Conservation (phyloP, 192 early-diverging fungal genomes). For the Fimicolochytrium jonesii region DNA sequence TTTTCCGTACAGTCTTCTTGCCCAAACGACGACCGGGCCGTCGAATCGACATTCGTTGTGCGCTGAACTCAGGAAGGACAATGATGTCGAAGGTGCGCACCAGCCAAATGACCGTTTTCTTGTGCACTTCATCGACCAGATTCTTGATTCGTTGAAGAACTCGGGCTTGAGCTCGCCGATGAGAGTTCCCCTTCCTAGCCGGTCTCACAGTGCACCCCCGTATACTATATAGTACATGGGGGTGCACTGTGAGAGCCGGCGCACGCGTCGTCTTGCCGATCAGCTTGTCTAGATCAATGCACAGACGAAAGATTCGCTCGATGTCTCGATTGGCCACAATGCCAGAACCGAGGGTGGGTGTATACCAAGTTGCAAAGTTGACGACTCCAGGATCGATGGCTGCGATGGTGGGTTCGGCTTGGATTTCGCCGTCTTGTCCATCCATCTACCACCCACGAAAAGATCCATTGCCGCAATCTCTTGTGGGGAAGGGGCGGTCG, state of each 20-base stretch:
- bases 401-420: too few species aligned
- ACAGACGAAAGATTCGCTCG: not conserved
- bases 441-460: too few species aligned
- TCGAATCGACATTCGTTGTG: too few species aligned
- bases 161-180: slow-evolving; percentile 1
- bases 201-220: too few species aligned
- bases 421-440: too few species aligned
- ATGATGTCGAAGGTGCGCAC: slow-evolving; percentile 8
- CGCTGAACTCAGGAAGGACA: not conserved
- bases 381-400: not conserved
- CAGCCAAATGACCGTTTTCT: not conserved
- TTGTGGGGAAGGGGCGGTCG: too few species aligned
- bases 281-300: not conserved
- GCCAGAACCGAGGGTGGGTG: not conserved
- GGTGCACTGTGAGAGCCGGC: too few species aligned
- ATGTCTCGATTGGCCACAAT: not conserved
- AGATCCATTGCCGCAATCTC: too few species aligned
- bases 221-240: too few species aligned
- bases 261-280: not conserved
- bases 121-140: slow-evolving; percentile 5
- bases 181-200: not conserved
- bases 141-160: slow-evolving; percentile 1
- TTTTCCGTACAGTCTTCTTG: not conserved
- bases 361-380: slow-evolving; percentile 5
- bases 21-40: not conserved